Evolutionary conservation across 108 stramenopile species (phyloP).

Genomic region (Pelagomonas calceolata): DNA sequence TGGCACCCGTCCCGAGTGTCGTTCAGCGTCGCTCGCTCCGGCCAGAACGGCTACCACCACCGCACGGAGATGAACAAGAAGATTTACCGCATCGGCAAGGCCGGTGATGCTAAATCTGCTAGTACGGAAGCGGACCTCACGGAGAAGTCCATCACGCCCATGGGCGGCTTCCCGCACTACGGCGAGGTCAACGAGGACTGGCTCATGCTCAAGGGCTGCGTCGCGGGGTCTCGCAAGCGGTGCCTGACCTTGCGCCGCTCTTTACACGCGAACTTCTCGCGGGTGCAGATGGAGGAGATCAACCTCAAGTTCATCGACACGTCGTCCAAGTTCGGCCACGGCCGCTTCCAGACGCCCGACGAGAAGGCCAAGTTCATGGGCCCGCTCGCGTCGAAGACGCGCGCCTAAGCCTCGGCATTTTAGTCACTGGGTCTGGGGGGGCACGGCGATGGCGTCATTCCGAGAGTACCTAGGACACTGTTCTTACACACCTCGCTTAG

Average conservation of each 20-base stretch:
- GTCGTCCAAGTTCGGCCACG: slow-evolving; percentile 97
- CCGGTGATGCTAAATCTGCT: slow-evolving; percentile 80
- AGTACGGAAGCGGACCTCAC: slow-evolving; percentile 95
- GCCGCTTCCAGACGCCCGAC: slow-evolving; percentile 98
- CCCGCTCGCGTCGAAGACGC: slow-evolving; percentile 79
- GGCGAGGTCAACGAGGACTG: slow-evolving; percentile 94
- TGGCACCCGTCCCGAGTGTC: slow-evolving; percentile 99
- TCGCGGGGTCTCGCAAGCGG: slow-evolving; percentile 96
- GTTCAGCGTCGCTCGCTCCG: slow-evolving; percentile 90
- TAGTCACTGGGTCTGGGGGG: too few species aligned
- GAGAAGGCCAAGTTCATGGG: slow-evolving; percentile 98
- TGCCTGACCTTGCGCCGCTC: slow-evolving; percentile 92
- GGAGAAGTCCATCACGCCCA: slow-evolving; percentile 95
- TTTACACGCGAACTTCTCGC: slow-evolving; percentile 74
- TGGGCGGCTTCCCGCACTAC: slow-evolving; percentile 98
- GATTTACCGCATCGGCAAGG: slow-evolving; percentile 97
- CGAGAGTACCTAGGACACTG: too few species aligned
- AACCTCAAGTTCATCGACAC: slow-evolving; percentile 99
- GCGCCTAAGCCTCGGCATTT: background rate
- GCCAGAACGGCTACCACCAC: slow-evolving; percentile 99
- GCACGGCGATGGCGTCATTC: too few species aligned
- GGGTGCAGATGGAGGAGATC: slow-evolving; percentile 89
- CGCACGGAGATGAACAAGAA: slow-evolving; percentile 99
- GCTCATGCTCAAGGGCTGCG: slow-evolving; percentile 98
- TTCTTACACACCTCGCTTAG: too few species aligned